Evolutionary conservation across 352 stramenopile genomes (phyloP).

Genomic region (Lagenidium giganteum): DNA sequence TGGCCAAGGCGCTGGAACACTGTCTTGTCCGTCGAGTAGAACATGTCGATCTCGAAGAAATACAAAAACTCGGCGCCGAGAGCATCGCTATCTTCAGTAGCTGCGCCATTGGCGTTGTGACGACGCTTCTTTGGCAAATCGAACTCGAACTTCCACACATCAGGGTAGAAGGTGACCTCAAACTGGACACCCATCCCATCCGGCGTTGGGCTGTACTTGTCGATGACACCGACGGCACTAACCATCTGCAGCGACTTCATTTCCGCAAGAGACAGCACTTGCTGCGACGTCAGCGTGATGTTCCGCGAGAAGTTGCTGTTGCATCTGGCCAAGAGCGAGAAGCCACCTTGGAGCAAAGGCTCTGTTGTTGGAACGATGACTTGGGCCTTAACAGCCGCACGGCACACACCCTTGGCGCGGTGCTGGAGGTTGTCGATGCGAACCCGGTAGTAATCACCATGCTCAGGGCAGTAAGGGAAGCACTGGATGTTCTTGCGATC

Average conservation of each 20-base stretch:
- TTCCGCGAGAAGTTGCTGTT: constrained; percentile 83
- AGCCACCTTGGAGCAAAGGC: constrained; percentile 21
- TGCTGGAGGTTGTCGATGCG: constrained; percentile 84
- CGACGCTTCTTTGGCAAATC: constrained; percentile 85
- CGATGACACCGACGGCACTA: constrained; percentile 60
- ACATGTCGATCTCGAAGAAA: constrained; percentile 85
- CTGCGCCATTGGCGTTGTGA: constrained; percentile 22
- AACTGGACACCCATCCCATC: constrained; percentile 49
- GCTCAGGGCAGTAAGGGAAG: constrained; percentile 86
- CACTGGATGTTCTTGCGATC: constrained; percentile 92
- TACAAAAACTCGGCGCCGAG: constrained; percentile 69
- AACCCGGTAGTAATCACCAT: constrained; percentile 87
- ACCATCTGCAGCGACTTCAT: constrained; percentile 69
- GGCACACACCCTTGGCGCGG: constrained; percentile 79
- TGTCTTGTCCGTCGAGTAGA: constrained; percentile 55
- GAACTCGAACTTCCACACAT: constrained; percentile 90
- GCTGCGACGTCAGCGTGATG: constrained; percentile 38
- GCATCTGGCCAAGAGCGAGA: constrained; percentile 71
- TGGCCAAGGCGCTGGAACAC: constrained; percentile 61
- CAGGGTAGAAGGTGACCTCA: constrained; percentile 80
- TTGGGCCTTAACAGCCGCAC: constrained; percentile 67
- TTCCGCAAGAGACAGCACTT: constrained; percentile 39
- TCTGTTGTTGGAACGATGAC: constrained; percentile 51
- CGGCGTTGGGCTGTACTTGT: constrained; percentile 38
- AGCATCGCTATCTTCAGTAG: constrained; percentile 30